Percentiles rank a stretch among this genome's conserved stretches.
phyloP scores from a whole-genome alignment of 306 rosid species.

The barrel medic (Medicago truncatula) region DNA sequence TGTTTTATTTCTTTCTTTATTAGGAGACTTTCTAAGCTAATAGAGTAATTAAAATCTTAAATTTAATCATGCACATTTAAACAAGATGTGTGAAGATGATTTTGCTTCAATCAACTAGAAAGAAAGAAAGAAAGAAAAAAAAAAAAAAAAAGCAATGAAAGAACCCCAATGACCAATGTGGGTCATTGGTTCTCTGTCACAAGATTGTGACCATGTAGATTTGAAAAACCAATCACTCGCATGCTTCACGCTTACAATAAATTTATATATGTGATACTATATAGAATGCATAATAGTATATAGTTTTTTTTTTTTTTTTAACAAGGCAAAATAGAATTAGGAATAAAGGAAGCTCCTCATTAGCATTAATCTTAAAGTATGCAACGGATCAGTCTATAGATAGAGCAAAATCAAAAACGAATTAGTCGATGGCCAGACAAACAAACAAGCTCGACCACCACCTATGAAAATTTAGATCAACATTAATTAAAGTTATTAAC shows the following conservation, averaged over 20 bases:
- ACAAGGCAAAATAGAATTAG: too few species aligned
- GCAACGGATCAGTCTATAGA: too few species aligned
- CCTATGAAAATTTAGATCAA: too few species aligned
- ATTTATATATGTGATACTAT: neutral
- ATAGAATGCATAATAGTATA: too few species aligned
- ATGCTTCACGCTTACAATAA: conserved; percentile 40
- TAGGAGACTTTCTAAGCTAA: conserved; percentile 6
- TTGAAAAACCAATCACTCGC: conserved; percentile 49
- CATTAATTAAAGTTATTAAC: too few species aligned
- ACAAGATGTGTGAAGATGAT: neutral
- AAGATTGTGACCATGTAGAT: conserved; percentile 50
- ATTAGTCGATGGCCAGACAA: too few species aligned
- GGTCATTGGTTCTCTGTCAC: conserved; percentile 56
- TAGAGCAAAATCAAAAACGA: too few species aligned
- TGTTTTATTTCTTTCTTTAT: neutral
- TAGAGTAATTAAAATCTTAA: conserved; percentile 16
- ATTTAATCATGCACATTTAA: neutral
- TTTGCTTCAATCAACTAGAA: conserved; percentile 42
- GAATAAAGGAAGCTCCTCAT: too few species aligned
- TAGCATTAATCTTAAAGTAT: too few species aligned
- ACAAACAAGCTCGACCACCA: too few species aligned
- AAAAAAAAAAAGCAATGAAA: conserved; percentile 20
- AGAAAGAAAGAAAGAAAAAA: too few species aligned
- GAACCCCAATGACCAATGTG: conserved; percentile 50
- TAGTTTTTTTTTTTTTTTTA: too few species aligned